Base-by-base conservation (phyloP, 192 early-diverging fungal genomes). In the Mortierella antarctica region DNA sequence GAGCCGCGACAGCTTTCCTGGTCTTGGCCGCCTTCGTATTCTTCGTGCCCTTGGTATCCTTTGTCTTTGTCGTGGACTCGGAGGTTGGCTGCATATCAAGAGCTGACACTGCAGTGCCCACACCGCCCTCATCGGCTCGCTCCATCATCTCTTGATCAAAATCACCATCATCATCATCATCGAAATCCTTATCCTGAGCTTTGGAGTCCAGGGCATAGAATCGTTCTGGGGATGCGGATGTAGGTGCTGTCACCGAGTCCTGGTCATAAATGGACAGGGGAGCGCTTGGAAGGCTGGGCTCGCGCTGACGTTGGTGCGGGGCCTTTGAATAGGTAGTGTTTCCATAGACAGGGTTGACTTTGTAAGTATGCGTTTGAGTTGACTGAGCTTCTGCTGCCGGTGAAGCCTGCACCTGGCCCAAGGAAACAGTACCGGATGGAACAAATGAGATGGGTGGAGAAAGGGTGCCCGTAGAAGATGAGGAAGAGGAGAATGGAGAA, bases 371-470 rank as follows among this genome's bases (percentile, higher is more conserved):
- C 0, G 69, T 31, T 3, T 63, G 9, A 14, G 69, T 69, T 18
- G 58, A 13, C 14, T 56, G 41, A 2, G 58, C 52, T 5, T 53
- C 56, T 23, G 40, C 20, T 23, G 58, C 18, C 55, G 45, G 55
- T 8, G 69, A 71, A n/a, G 44, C 31, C 6, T 44, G 60, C 21
- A 63, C 45, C 3, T 67, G 58, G 13, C 40, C 45, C 46, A 58
- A 57, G 0, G 65, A 71, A 57, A 46, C 40, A 31, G 63, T 56
- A 31, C 18, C 55, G 9, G 69, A 5, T 31, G 59, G 53, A 46
- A 65, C 58, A 3, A 70, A 66, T 5, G 42, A 18, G 6, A 79
- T 65, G 48, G 65, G 70, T 44, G 66, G 74, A 2, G 74, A 76
- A n/a, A 61, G 70, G 12, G 69, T 59, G 14, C 65, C 44, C 48